phyloP scores from a whole-genome alignment of 2,329 filamentous ascomycete species.

The Karstenula rhodostoma region DNA sequence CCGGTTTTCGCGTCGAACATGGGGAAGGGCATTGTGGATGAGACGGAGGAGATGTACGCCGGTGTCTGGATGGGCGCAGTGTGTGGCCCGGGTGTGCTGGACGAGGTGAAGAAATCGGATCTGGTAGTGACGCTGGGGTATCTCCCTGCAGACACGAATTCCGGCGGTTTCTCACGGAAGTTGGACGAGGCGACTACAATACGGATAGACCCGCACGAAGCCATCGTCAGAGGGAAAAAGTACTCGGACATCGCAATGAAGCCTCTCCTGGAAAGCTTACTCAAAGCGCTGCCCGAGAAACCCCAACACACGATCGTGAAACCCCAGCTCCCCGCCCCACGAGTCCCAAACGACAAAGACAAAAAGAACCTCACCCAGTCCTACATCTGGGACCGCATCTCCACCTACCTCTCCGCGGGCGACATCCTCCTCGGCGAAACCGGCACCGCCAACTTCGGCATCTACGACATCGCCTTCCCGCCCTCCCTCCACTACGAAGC shows the following conservation, averaged over 20 bases:
- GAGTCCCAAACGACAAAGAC: constrained; percentile 39
- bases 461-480: constrained; percentile 46
- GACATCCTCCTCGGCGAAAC: constrained; percentile 55
- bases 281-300: constrained; percentile 29
- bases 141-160: constrained; percentile 54
- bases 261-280: constrained; percentile 43
- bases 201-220: constrained; percentile 48
- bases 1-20: constrained; percentile 53
- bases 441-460: constrained; percentile 51
- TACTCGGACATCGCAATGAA: constrained; percentile 49
- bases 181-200: constrained; percentile 41
- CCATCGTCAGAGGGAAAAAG: constrained; percentile 44
- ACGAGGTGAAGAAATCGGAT: constrained; percentile 48
- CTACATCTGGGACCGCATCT: constrained; percentile 54
- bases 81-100: constrained; percentile 47
- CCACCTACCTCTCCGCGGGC: constrained; percentile 44
- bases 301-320: constrained; percentile 35
- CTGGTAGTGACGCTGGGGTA: constrained; percentile 50
- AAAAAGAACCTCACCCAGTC: constrained; percentile 54
- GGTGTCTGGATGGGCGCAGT: constrained; percentile 54
- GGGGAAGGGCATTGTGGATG: constrained; percentile 55
- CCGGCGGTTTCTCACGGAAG: constrained; percentile 51
- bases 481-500: constrained; percentile 41
- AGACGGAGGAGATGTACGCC: constrained; percentile 50
- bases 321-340: constrained; percentile 37